Evolutionary conservation across 1,284 basidiomycete species (phyloP), one percentile per base, ranked within the genome.

Genomic region (Melampsora occidentalis): DNA sequence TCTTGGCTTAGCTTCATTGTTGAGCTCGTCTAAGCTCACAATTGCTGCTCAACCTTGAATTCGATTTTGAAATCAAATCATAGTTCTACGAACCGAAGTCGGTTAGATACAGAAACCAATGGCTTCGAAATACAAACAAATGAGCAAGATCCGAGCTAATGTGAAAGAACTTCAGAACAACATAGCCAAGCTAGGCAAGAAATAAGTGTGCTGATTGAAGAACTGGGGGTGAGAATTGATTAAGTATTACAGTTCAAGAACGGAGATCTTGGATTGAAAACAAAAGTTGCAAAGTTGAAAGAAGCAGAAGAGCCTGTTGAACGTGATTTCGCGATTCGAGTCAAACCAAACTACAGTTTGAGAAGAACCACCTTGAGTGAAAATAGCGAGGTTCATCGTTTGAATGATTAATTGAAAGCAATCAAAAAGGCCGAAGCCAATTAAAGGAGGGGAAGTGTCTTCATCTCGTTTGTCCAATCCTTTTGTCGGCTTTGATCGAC

Each of bases 211-310:
- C n/a, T 75, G 53, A 75, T 75, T 28, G 69, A 75, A 28, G 65
- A 75, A 46, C 68, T 75, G 72, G 72, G 48, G 72, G 72, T 7
- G 72, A 75, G 49, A 75, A 75, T 49, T 51, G 72, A n/a, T n/a
- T n/a, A n/a, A 48, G 67, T 75, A n/a, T 68, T 75, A 59, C 53
- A 75, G 42, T 39, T 75, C 72, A 39, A 67, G 72, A 59, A 33
- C 72, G 33, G 72, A 75, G 53, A 67, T 75, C 18, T 59, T 75
- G 35, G 72, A 75, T 57, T 68, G 68, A 65, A 75, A 75, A 46
- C 72, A 75, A 22, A 75, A 75, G 65, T 61, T 75, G 28, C 51
- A 75, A 61, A 39, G 22, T 68, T 68, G 18, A 75, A 75, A 25
- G 53, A 75, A n/a, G 72, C 68, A n/a, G 64, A 53, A 31, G 72